These are phyloP conservation scores for Pilobolus umbonatus DNA, from an alignment of 192 early-diverging fungal species.

Conservation along the genomic window DNA sequence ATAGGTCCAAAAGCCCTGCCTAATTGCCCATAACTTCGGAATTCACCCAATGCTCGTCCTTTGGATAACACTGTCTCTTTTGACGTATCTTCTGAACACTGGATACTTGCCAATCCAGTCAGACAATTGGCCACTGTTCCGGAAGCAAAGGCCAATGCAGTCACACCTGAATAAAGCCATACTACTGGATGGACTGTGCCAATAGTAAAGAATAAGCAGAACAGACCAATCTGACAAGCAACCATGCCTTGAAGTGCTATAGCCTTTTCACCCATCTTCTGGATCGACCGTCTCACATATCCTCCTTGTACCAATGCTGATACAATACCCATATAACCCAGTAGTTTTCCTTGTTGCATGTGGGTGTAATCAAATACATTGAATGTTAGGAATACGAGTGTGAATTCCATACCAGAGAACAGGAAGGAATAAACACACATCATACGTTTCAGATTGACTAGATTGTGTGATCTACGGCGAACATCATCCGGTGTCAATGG, in stretches of 20 bases:
- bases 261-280: conserved; percentile 60
- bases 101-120: conserved; percentile 68
- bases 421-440: conserved; percentile 89
- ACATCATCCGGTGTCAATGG: background rate
- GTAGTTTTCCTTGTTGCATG: conserved; percentile 81
- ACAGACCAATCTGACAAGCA: conserved; percentile 60
- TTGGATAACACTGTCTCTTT: conserved; percentile 35
- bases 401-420: conserved; percentile 99
- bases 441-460: conserved; percentile 56
- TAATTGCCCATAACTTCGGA: conserved; percentile 85
- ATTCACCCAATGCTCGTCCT: conserved; percentile 77
- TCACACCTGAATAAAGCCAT: conserved; percentile 56
- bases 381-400: conserved; percentile 92
- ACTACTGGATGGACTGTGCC: background rate
- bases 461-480: conserved; percentile 22
- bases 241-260: conserved; percentile 78
- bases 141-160: conserved; percentile 85
- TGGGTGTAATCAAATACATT: conserved; percentile 85
- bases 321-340: conserved; percentile 84
- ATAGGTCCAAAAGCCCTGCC: conserved; percentile 87
- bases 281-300: conserved; percentile 76
- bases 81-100: conserved; percentile 39
- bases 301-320: conserved; percentile 91
- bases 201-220: conserved; percentile 43
- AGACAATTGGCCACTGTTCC: conserved; percentile 94